A percentile compares a stretch with the other conserved stretches of the same genome.
These are phyloP conservation scores for Boletus reticuloceps DNA, from an alignment of 768 basidiomycete genomes.

Conservation along the genomic window DNA sequence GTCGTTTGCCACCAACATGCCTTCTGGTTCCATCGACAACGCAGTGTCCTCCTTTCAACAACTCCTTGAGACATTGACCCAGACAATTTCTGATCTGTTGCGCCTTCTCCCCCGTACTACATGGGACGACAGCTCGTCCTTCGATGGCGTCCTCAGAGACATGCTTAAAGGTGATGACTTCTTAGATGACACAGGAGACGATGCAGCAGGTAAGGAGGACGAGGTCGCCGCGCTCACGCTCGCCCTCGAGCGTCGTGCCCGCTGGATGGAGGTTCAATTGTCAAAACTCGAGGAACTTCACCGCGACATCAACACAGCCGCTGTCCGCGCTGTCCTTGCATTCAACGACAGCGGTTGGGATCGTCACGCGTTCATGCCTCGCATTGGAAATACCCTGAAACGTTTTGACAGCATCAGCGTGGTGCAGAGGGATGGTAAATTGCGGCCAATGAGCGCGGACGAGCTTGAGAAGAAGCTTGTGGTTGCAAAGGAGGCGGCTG, in stretches of 20 bases:
- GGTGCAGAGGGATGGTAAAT: slow-evolving; percentile 41
- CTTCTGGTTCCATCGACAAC: slow-evolving; percentile 86
- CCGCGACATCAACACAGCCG: slow-evolving; percentile 86
- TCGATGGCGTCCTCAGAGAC: slow-evolving; percentile 80
- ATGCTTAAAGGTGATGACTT: slow-evolving; percentile 90
- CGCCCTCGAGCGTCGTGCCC: slow-evolving; percentile 83
- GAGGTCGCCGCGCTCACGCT: slow-evolving; percentile 82
- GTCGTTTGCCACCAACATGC: slow-evolving; percentile 75
- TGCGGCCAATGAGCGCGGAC: slow-evolving; percentile 56
- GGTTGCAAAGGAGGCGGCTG: slow-evolving; percentile 68
- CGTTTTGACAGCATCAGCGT: slow-evolving; percentile 68
- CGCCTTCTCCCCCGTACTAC: slow-evolving; percentile 84
- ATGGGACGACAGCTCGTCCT: slow-evolving; percentile 89
- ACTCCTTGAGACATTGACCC: slow-evolving; percentile 81
- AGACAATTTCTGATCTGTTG: slow-evolving; percentile 84
- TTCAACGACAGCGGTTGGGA: slow-evolving; percentile 90
- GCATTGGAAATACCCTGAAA: slow-evolving; percentile 62
- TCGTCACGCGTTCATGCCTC: slow-evolving; percentile 62
- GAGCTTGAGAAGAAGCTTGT: slow-evolving; percentile 74
- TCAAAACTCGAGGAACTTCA: slow-evolving; percentile 88
- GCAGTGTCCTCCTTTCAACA: slow-evolving; percentile 90
- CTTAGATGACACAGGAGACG: slow-evolving; percentile 70
- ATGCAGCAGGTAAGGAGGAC: slow-evolving; percentile 65
- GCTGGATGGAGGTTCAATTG: slow-evolving; percentile 91
- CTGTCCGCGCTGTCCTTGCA: slow-evolving; percentile 75